Conservation (phyloP, 2,329 filamentous ascomycete genomes). For the Apiospora aurea region DNA sequence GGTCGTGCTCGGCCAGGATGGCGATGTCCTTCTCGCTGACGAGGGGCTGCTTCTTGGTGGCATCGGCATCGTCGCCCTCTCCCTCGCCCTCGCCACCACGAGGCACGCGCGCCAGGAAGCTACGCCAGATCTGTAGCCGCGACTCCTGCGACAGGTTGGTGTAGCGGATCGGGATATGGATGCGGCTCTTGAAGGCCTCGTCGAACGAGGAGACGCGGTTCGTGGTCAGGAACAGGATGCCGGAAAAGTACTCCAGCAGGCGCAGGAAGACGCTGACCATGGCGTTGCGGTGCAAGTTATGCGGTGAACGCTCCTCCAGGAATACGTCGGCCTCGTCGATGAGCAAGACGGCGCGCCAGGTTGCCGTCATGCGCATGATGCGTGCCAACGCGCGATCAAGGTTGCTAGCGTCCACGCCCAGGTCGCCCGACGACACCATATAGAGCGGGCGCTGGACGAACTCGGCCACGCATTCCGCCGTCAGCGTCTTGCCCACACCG, state of each 20-base stretch:
- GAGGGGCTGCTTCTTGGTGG: neutral
- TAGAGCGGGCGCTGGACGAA: slow-evolving; percentile 43
- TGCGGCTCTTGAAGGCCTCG: slow-evolving; percentile 36
- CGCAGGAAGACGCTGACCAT: slow-evolving; percentile 34
- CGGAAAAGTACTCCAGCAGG: slow-evolving; percentile 32
- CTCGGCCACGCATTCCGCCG: slow-evolving; percentile 48
- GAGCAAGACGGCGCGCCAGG: slow-evolving; percentile 47
- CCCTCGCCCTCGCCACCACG: slow-evolving; percentile 34
- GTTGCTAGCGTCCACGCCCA: slow-evolving; percentile 36
- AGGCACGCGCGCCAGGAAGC: slow-evolving; percentile 36
- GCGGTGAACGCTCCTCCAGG: slow-evolving; percentile 43
- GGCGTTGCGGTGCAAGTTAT: slow-evolving; percentile 31
- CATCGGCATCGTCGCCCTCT: neutral
- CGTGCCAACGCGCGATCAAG: slow-evolving; percentile 34
- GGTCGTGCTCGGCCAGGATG: slow-evolving; percentile 32
- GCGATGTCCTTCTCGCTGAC: slow-evolving; percentile 33
- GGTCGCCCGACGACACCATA: slow-evolving; percentile 40
- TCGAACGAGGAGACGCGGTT: slow-evolving; percentile 35
- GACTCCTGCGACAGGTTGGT: slow-evolving; percentile 30
- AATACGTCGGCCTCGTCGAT: slow-evolving; percentile 43
- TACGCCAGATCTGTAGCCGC: slow-evolving; percentile 38
- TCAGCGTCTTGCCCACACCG: slow-evolving; percentile 50
- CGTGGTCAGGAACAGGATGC: slow-evolving; percentile 36
- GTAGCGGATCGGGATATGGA: slow-evolving; percentile 35
- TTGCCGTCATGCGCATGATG: slow-evolving; percentile 48